Conservation (phyloP, 1,139 yeast species). For the Candida labiduridarum region DNA sequence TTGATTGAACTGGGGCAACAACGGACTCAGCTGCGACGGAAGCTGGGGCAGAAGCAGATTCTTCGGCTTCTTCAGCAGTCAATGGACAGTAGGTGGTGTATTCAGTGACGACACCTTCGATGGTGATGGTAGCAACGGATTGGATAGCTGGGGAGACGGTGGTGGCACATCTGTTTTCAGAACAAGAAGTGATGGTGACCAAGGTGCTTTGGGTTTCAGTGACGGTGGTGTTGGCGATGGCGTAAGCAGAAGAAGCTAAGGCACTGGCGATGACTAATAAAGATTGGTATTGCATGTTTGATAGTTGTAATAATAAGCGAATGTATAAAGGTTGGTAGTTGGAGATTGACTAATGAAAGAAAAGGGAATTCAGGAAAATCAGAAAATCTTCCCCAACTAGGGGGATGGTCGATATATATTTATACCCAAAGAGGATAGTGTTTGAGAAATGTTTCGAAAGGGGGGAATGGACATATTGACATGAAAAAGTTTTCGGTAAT, state of each 20-base stretch:
- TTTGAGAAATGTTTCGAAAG: not conserved
- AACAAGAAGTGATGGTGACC: constrained; percentile 47
- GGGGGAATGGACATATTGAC: not conserved
- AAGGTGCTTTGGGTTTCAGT: constrained; percentile 37
- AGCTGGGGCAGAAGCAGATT: constrained; percentile 20
- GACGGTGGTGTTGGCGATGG: constrained; percentile 25
- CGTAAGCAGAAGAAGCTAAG: constrained; percentile 23
- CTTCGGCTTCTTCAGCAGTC: constrained; percentile 20
- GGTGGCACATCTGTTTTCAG: constrained; percentile 36
- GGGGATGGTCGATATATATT: not conserved
- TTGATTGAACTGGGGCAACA: constrained; percentile 18
- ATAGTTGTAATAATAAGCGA: constrained; percentile 10
- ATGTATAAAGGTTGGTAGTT: constrained; percentile 16
- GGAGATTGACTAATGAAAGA: constrained; percentile 1
- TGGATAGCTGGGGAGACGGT: constrained; percentile 25
- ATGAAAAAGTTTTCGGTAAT: not conserved
- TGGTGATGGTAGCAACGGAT: constrained; percentile 43
- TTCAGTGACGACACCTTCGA: constrained; percentile 42
- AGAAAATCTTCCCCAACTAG: not conserved
- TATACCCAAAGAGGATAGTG: not conserved
- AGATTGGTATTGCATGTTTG: constrained; percentile 32
- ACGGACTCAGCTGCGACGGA: constrained; percentile 22
- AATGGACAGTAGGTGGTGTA: constrained; percentile 55
- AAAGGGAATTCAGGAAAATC: not conserved
- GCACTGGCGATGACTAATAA: constrained; percentile 34